Base-by-base conservation (phyloP, 305 asterid genomes). In the Solanum hybrid region DNA sequence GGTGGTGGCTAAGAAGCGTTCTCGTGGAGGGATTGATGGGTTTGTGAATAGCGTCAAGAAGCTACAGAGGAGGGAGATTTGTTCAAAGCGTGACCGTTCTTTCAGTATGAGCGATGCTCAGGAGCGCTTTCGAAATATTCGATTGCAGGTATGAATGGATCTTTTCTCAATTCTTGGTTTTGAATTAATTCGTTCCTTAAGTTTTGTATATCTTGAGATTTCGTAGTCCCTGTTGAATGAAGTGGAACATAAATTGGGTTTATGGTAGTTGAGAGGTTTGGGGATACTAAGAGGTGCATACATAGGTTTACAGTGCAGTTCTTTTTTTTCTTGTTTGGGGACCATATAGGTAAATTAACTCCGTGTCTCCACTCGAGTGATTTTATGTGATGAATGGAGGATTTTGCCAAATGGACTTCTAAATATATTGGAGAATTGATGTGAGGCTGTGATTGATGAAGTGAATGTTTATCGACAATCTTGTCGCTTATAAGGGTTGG, bases 61-160 rank as follows among this genome's bases (percentile, higher is more conserved):
- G 97, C 97, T 97, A 79, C 99, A 96, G 90, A 89, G 98, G 87
- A 93, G 99, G 94, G 99, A 96, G 96, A 96, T 97, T 92, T 96
- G 96, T 0, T 96, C 99, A 16, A 94, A 91, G 96, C 95, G 98
- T 4, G 96, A 96, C 89, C 96, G 98, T 42, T 92, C 98, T 89
- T 97, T 97, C 91, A 94, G 98, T 90, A 97, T 96, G 98, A 95
- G 98, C 88, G 98, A 97, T 91, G 98, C 99, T 88, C 99, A 97
- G 80, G 99, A 97, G 90, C 93, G 99, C 9, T 97, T 97, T 91
- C 96, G 99, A 34, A 96, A 97, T 93, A 96, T 97, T 86, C 95
- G 93, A 29, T 94, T 97, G 90, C 98, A 95, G 99, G 99, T 97
- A 90, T 42, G 36, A 10, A 6, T 56, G 72, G 69, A 79, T 78